These are phyloP conservation scores for Phyllosticta citriasiana DNA, from an alignment of 2,329 filamentous ascomycete genomes.

Conservation along the genomic window DNA sequence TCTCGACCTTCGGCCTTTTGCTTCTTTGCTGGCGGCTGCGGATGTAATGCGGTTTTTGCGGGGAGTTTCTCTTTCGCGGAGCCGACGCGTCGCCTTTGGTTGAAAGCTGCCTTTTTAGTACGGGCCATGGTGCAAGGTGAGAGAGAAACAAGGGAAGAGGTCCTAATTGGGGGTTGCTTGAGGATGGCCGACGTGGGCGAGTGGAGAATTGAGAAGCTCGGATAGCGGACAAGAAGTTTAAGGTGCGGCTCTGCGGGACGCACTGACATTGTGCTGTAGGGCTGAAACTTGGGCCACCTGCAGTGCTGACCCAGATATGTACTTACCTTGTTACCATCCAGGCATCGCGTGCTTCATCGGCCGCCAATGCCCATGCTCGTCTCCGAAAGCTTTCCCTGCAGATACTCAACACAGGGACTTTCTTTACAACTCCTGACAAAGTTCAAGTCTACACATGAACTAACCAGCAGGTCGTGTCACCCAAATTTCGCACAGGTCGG, in stretches of 20 bases:
- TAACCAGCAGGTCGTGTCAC: not conserved
- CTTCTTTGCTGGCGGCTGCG: not conserved
- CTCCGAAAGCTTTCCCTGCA: too few relatives aligned
- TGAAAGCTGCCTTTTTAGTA: not conserved
- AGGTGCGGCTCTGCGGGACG: constrained; percentile 12
- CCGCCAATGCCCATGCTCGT: too few relatives aligned
- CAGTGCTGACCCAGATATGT: not conserved
- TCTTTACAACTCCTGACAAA: too few relatives aligned
- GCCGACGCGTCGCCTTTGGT: not conserved
- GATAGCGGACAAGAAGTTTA: constrained; percentile 4
- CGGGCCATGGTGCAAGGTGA: not conserved
- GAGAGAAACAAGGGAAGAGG: not conserved
- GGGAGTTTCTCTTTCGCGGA: not conserved
- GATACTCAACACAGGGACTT: too few relatives aligned
- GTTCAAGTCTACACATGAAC: too few relatives aligned
- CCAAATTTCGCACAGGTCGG: not conserved
- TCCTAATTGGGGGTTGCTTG: not conserved
- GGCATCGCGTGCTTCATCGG: too few relatives aligned
- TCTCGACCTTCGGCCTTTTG: not conserved
- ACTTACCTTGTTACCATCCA: not conserved
- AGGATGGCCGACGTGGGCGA: not conserved
- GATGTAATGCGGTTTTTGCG: not conserved
- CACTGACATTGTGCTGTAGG: constrained; percentile 3
- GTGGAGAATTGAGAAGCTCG: not conserved
- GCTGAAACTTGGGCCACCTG: not conserved